Percentiles rank a stretch among this genome's conserved stretches.
Evolutionary conservation across 2,329 filamentous ascomycete genomes (phyloP).

Genomic region (Decorospora gaudefroyi): DNA sequence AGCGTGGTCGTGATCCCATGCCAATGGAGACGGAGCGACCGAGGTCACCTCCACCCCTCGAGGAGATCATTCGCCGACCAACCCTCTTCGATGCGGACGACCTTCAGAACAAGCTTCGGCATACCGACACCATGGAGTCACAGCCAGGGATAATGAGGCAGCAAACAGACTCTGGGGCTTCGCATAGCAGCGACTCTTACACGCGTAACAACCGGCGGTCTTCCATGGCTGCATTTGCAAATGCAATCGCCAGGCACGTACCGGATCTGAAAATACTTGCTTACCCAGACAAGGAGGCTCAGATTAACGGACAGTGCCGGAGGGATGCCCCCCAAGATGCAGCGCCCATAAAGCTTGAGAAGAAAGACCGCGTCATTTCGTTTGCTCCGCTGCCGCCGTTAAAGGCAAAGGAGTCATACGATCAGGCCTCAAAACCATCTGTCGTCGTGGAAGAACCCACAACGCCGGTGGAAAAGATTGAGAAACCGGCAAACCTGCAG

Average conservation of each 20-base stretch:
- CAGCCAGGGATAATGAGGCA: conserved; percentile 9
- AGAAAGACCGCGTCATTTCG: conserved; percentile 16
- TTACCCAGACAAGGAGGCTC: conserved; percentile 8
- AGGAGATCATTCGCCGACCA: conserved; percentile 24
- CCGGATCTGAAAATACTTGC: conserved; percentile 32
- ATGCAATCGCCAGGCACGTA: conserved; percentile 25
- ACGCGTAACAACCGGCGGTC: conserved; percentile 23
- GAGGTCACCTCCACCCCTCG: conserved; percentile 26
- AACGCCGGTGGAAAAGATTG: not conserved
- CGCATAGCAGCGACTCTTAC: conserved; percentile 5
- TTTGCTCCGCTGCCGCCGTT: conserved; percentile 8
- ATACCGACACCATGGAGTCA: conserved; percentile 20
- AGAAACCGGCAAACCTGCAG: not conserved
- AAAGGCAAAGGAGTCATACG: conserved; percentile 1
- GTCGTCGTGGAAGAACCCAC: conserved; percentile 3
- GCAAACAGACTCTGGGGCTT: conserved; percentile 1
- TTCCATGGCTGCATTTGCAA: conserved; percentile 34
- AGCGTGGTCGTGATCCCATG: conserved; percentile 16
- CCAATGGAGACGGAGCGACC: conserved; percentile 15
- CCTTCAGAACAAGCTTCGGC: conserved; percentile 17
- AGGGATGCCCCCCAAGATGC: conserved; percentile 4
- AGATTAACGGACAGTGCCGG: not conserved
- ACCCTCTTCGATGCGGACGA: conserved; percentile 17
- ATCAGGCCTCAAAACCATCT: conserved; percentile 3
- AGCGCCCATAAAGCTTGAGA: conserved; percentile 6